Evolutionary conservation across 495 filamentous ascomycete species (phyloP), one percentile per base, ranked within the genome.

Genomic region (Aspergillus cristatus): DNA sequence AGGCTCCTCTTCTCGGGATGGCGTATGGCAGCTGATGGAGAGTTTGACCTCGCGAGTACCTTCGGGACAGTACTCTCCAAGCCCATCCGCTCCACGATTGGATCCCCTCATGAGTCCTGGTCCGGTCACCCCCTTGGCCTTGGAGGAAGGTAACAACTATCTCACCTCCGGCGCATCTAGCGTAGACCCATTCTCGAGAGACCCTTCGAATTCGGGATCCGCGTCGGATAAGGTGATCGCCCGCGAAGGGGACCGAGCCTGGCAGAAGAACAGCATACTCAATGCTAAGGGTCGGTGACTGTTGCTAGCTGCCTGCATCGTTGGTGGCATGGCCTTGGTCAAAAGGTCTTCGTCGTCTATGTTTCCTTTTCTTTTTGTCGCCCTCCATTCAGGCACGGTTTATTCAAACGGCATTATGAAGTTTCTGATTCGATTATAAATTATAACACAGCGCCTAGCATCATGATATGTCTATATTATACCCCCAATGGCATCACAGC

Each of bases 81-180:
- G 43, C 70, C 82, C 25, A n/a, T 62, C 63, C 8, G 78, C 78
- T 14, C 85, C 85, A 6, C 63, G 75, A 13, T 53, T 91, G 24
- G 65, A 65, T 16, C 85, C 85, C 2, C 65, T 83, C 3, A 74
- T 74, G n/a, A 85, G 81, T 31, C 82, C 84, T 1, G 83, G 83
- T 0, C 82, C 82, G 0, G 82, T 89, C 28, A 89, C 85, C 2
- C 84, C 85, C 0, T 68, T 91, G 54, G 73, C 74, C 2, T 55
- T 91, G 18, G 82, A 86, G 46, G 71, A 66, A 6, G 47, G 64
- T 6, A 63, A 66, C 26, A 67, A 71, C 28, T 82, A 79, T 26
- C 47, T 82, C 10, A 57, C 64, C 28, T 57, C 63, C 3, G 65
- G 71, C 7, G 46, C 54, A 20, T 36, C 47, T 18, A 50, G 40